Conservation (phyloP, 1,284 basidiomycete genomes). For the Coriolopsis trogii region DNA sequence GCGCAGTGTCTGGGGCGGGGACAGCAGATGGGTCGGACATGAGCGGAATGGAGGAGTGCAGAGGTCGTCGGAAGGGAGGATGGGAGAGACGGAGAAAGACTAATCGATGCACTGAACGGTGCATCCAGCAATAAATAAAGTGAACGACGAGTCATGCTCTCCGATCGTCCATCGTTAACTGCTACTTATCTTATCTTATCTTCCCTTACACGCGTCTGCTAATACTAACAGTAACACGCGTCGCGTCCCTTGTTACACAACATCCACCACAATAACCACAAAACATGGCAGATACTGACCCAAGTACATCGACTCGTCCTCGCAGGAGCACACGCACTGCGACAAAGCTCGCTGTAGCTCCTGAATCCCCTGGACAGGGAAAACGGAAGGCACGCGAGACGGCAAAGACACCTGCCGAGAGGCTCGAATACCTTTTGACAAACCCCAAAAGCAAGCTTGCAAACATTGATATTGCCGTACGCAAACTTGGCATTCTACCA, state of each 20-base stretch:
- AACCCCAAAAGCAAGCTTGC: slow-evolving; percentile 55
- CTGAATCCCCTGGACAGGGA: background rate
- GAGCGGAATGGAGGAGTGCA: slow-evolving; percentile 5
- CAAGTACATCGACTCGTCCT: background rate
- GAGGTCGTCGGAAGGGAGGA: slow-evolving; percentile 11
- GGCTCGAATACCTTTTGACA: slow-evolving; percentile 41
- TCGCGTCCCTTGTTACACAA: too few relatives aligned
- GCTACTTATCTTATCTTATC: background rate
- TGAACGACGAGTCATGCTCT: slow-evolving; percentile 16
- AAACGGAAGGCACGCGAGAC: slow-evolving; percentile 22
- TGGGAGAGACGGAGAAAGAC: slow-evolving; percentile 12
- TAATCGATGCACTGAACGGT: slow-evolving; percentile 23
- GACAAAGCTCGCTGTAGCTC: background rate
- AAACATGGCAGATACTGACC: background rate
- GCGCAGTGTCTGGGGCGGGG: slow-evolving; percentile 13
- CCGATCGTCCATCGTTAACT: background rate
- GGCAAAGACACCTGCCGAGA: slow-evolving; percentile 20
- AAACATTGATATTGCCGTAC: slow-evolving; percentile 52
- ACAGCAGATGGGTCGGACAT: slow-evolving; percentile 34
- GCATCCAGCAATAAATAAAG: slow-evolving; percentile 23
- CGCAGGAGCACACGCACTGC: slow-evolving; percentile 12
- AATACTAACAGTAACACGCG: too few relatives aligned
- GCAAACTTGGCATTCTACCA: too few relatives aligned
- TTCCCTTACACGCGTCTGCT: background rate
- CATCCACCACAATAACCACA: background rate